A percentile compares a stretch with the other conserved stretches of the same genome.
phyloP scores from a whole-genome alignment of 352 stramenopile species.

The Lagenidium giganteum region DNA sequence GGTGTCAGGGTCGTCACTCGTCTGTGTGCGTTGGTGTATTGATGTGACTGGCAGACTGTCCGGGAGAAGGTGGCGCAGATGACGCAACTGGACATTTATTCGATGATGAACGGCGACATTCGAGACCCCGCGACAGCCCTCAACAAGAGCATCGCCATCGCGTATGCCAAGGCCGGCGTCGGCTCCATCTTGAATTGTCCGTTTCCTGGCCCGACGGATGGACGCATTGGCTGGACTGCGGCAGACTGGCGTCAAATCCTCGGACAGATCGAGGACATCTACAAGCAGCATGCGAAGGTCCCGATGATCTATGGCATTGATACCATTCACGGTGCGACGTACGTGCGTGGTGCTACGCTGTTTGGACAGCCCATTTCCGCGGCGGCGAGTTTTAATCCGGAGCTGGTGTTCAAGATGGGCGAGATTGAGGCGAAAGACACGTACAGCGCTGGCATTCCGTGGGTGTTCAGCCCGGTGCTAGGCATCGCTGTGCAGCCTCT shows the following conservation, averaged over 20 bases:
- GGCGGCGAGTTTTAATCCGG: slow-evolving; percentile 79
- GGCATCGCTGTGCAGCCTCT: slow-evolving; percentile 61
- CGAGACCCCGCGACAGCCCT: slow-evolving; percentile 29
- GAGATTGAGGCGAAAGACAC: slow-evolving; percentile 75
- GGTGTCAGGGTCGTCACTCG: too few species aligned
- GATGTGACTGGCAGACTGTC: slow-evolving; percentile 22
- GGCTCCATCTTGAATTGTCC: slow-evolving; percentile 82
- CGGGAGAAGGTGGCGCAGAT: slow-evolving; percentile 70
- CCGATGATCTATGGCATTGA: slow-evolving; percentile 81
- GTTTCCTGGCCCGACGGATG: slow-evolving; percentile 27
- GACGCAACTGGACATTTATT: slow-evolving; percentile 83
- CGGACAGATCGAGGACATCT: slow-evolving; percentile 60
- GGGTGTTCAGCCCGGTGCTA: slow-evolving; percentile 85
- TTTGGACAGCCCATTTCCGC: slow-evolving; percentile 80
- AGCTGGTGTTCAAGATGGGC: slow-evolving; percentile 53
- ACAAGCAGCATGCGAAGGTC: slow-evolving; percentile 30
- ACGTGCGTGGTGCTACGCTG: slow-evolving; percentile 67
- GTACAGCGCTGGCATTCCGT: slow-evolving; percentile 70
- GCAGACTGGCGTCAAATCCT: slow-evolving; percentile 50
- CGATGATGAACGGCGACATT: slow-evolving; percentile 44
- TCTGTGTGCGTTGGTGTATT: background rate
- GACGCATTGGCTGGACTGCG: slow-evolving; percentile 45
- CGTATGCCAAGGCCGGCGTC: slow-evolving; percentile 57
- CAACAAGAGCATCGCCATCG: slow-evolving; percentile 34
- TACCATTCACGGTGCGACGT: slow-evolving; percentile 83